These are phyloP conservation scores for Davidsoniella eucalypti DNA, from an alignment of 2,329 filamentous ascomycete genomes.

Conservation along the genomic window DNA sequence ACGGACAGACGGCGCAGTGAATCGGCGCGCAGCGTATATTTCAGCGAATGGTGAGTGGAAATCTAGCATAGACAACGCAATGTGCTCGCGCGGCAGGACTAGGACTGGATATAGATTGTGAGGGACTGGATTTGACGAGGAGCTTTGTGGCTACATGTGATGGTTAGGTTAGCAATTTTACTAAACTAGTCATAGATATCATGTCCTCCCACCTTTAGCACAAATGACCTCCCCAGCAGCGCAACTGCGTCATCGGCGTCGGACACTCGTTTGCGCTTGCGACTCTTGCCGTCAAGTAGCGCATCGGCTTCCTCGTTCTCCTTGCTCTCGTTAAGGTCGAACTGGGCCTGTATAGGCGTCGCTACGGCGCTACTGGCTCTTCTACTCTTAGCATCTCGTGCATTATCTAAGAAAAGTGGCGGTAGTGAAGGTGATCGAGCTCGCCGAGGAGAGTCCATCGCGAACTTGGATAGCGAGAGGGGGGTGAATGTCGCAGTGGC, in stretches of 20 bases:
- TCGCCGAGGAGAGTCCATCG: not conserved
- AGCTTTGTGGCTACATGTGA: conserved; percentile 34
- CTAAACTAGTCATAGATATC: not conserved
- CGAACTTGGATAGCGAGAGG: not conserved
- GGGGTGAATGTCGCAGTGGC: not conserved
- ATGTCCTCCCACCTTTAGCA: conserved; percentile 3
- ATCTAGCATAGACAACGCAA: conserved; percentile 47
- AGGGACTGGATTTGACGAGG: conserved; percentile 34
- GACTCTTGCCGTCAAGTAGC: not conserved
- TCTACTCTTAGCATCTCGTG: not conserved
- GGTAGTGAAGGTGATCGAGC: conserved; percentile 10
- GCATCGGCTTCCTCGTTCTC: conserved; percentile 1
- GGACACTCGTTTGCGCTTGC: conserved; percentile 11
- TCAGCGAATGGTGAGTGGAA: conserved; percentile 32
- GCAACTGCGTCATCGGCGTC: conserved; percentile 6
- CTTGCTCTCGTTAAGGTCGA: not conserved
- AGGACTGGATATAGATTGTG: conserved; percentile 42
- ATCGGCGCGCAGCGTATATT: conserved; percentile 31
- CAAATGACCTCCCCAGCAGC: conserved; percentile 8
- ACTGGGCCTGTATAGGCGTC: conserved; percentile 2
- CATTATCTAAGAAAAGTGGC: conserved; percentile 1
- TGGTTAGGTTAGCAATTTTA: not conserved
- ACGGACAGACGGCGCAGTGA: conserved; percentile 45
- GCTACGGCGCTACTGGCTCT: conserved; percentile 2
- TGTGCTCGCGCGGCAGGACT: conserved; percentile 42